phyloP scores from a whole-genome alignment of 768 basidiomycete genomes.

The Pleurotus tuber-regium region DNA sequence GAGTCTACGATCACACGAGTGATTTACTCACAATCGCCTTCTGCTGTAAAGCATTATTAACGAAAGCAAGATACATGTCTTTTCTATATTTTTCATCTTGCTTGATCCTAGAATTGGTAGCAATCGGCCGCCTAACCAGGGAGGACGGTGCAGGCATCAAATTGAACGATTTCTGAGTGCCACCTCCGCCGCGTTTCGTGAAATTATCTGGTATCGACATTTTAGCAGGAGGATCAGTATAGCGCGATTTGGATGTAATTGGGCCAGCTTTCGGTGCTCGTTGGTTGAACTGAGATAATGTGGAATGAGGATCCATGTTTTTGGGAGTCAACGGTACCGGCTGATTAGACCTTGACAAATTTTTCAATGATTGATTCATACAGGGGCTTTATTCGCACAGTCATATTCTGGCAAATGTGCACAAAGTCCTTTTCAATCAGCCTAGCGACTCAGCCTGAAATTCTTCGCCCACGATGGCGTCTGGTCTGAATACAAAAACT shows the following conservation, averaged over 20 bases:
- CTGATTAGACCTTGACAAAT: too few relatives aligned
- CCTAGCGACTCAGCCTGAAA: too few relatives aligned
- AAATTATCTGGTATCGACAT: constrained; percentile 42
- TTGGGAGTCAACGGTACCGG: background rate
- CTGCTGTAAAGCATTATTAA: constrained; percentile 77
- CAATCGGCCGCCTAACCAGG: constrained; percentile 55
- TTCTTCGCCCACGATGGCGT: too few relatives aligned
- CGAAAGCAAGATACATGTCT: constrained; percentile 82
- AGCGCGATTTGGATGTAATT: constrained; percentile 39
- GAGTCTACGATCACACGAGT: constrained; percentile 9
- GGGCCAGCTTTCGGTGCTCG: constrained; percentile 70
- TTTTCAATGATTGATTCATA: too few relatives aligned
- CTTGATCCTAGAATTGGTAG: constrained; percentile 75
- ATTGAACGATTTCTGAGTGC: constrained; percentile 24
- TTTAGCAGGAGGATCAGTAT: constrained; percentile 39
- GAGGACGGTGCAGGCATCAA: constrained; percentile 22
- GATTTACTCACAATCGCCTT: constrained; percentile 57
- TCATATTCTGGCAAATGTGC: too few relatives aligned
- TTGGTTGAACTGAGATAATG: constrained; percentile 71
- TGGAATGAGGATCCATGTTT: constrained; percentile 77
- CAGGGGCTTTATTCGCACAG: too few relatives aligned
- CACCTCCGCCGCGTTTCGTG: constrained; percentile 32
- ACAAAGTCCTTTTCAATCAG: too few relatives aligned
- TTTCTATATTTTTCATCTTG: constrained; percentile 74
- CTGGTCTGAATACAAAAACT: too few relatives aligned